These are phyloP conservation scores for Ogataea naganishii DNA, from an alignment of 805 yeast species.

Conservation along the genomic window DNA sequence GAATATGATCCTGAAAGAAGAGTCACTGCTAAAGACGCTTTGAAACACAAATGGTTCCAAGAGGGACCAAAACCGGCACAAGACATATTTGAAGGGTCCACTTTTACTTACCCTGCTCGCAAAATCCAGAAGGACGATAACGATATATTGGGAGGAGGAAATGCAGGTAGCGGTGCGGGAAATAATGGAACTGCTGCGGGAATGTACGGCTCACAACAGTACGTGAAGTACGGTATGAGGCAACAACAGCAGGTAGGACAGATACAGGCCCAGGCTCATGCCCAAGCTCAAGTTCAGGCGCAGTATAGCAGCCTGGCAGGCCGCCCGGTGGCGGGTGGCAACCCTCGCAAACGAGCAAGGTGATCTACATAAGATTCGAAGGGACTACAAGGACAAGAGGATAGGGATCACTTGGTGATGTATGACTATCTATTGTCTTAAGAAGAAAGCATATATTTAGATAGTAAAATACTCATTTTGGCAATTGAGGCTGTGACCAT, in stretches of 20 bases:
- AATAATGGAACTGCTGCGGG: slow-evolving; percentile 6
- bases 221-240: not conserved
- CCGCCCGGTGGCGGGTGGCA: not conserved
- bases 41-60: slow-evolving; percentile 71
- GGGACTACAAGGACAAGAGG: not conserved
- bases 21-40: slow-evolving; percentile 68
- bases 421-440: too few relatives aligned
- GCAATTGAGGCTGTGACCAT: too few relatives aligned
- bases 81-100: slow-evolving; percentile 74
- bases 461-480: too few relatives aligned
- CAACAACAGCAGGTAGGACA: not conserved
- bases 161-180: slow-evolving; percentile 18
- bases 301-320: too few relatives aligned
- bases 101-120: slow-evolving; percentile 72
- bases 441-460: too few relatives aligned
- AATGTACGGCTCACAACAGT: not conserved
- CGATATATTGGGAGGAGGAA: slow-evolving; percentile 44
- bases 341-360: not conserved
- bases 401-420: too few relatives aligned
- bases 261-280: slow-evolving; percentile 1
- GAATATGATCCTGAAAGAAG: slow-evolving; percentile 80
- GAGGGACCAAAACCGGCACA: slow-evolving; percentile 60
- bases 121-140: slow-evolving; percentile 82
- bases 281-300: slow-evolving; percentile 1
- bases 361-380: not conserved